A percentile compares a stretch with the other conserved stretches of the same genome.
Evolutionary conservation across 163 green algal species (phyloP).

Genomic region (Scenedesmus sp.): DNA sequence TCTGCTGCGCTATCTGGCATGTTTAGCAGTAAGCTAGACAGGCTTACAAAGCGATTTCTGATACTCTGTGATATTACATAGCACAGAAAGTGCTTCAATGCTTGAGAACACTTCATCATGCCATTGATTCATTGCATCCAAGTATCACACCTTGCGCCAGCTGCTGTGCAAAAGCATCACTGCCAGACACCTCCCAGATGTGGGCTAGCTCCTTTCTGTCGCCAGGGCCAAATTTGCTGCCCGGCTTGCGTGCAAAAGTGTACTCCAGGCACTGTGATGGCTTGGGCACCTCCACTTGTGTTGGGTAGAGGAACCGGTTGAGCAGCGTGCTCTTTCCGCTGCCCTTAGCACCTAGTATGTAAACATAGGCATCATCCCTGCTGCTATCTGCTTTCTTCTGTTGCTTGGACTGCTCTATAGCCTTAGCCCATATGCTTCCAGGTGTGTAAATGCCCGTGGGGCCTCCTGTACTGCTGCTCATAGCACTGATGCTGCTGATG

Average conservation of each 20-base stretch:
- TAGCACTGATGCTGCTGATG: slow-evolving; percentile 9
- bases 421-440: slow-evolving; percentile 68
- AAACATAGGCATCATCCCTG: slow-evolving; percentile 67
- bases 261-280: slow-evolving; percentile 65
- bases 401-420: slow-evolving; percentile 59
- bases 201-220: slow-evolving; percentile 78
- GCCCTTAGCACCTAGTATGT: slow-evolving; percentile 68
- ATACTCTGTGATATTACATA: no score
- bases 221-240: slow-evolving; percentile 62
- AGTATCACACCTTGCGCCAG: slow-evolving; percentile 59
- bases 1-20: neutral
- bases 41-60: no score
- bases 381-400: neutral
- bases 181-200: slow-evolving; percentile 83
- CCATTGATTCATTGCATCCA: slow-evolving; percentile 73
- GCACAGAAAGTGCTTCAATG: no score
- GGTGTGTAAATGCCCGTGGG: slow-evolving; percentile 39
- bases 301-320: slow-evolving; percentile 76
- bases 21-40: no score
- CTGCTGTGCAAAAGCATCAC: slow-evolving; percentile 68
- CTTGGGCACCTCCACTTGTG: slow-evolving; percentile 54
- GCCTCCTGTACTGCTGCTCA: neutral
- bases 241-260: slow-evolving; percentile 60
- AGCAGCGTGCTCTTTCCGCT: slow-evolving; percentile 80
- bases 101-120: neutral